Evolutionary conservation across 352 stramenopile species (phyloP).

Genomic region (Chrysophaeum taylorii): DNA sequence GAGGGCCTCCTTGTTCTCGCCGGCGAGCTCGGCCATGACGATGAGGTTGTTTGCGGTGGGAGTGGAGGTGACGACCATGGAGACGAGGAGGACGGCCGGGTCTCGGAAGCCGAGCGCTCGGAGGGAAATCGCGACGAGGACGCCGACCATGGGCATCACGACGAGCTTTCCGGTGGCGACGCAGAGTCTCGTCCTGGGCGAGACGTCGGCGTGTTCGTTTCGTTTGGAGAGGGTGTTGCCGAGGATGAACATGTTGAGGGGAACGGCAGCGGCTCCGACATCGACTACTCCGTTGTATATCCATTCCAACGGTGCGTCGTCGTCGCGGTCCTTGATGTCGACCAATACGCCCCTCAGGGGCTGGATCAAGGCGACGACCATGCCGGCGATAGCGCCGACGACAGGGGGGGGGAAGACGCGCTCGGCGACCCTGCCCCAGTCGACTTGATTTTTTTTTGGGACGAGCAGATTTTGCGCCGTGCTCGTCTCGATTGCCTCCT

Average conservation of each 20-base stretch:
- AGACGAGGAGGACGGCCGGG: slow-evolving; percentile 38
- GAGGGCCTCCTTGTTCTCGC: slow-evolving; percentile 17
- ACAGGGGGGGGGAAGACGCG: slow-evolving; percentile 41
- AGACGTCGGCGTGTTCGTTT: slow-evolving; percentile 27
- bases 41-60: slow-evolving; percentile 60
- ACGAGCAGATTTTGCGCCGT: too few relatives aligned
- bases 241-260: slow-evolving; percentile 58
- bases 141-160: slow-evolving; percentile 43
- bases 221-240: slow-evolving; percentile 40
- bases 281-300: slow-evolving; percentile 51
- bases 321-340: slow-evolving; percentile 36
- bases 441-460: too few relatives aligned
- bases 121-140: too few relatives aligned
- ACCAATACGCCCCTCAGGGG: slow-evolving; percentile 42
- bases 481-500: too few relatives aligned
- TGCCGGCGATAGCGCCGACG: slow-evolving; percentile 37
- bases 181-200: slow-evolving; percentile 34
- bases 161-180: slow-evolving; percentile 50
- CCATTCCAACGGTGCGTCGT: slow-evolving; percentile 45
- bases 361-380: slow-evolving; percentile 41
- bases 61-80: slow-evolving; percentile 52
- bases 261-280: slow-evolving; percentile 45
- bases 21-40: slow-evolving; percentile 51
- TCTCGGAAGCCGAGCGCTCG: slow-evolving; percentile 31
- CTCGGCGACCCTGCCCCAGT: too few relatives aligned